A percentile compares a stretch with the other conserved stretches of the same genome.
phyloP scores from a whole-genome alignment of 495 filamentous ascomycete species.

The Elasticomyces elasticus region DNA sequence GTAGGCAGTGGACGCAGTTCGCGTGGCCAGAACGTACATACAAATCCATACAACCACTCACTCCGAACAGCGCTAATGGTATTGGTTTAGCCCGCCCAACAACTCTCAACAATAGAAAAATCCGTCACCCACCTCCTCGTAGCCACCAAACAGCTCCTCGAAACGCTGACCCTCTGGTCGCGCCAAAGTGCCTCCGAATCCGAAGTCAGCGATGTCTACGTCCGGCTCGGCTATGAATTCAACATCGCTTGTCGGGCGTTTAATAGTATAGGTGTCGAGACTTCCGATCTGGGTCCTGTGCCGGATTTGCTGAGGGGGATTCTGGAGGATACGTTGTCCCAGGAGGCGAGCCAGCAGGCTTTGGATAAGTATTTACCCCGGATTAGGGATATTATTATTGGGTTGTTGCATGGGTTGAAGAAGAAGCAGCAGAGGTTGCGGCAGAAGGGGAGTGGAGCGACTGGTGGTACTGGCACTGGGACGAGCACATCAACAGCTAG shows the following conservation, averaged over 20 bases:
- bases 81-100: constrained; percentile 61
- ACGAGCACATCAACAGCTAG: neutral
- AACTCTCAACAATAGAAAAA: constrained; percentile 91
- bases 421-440: constrained; percentile 87
- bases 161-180: constrained; percentile 96
- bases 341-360: constrained; percentile 86
- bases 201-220: constrained; percentile 95
- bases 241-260: constrained; percentile 96
- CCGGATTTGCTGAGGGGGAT: constrained; percentile 84
- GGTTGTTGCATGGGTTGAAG: constrained; percentile 88
- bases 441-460: constrained; percentile 49
- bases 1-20: constrained; percentile 1
- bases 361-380: constrained; percentile 83
- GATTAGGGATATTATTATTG: constrained; percentile 97
- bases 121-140: constrained; percentile 96
- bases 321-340: constrained; percentile 88
- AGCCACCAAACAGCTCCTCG: constrained; percentile 92
- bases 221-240: constrained; percentile 94
- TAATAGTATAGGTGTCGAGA: constrained; percentile 90
- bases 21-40: constrained; percentile 18
- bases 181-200: constrained; percentile 80
- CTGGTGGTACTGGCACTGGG: constrained; percentile 25
- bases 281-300: constrained; percentile 83
- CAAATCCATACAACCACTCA: constrained; percentile 11
- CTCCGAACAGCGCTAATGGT: constrained; percentile 17